These are phyloP conservation scores for Termitomyces sp. DNA, from an alignment of 768 basidiomycete genomes.

Conservation along the genomic window DNA sequence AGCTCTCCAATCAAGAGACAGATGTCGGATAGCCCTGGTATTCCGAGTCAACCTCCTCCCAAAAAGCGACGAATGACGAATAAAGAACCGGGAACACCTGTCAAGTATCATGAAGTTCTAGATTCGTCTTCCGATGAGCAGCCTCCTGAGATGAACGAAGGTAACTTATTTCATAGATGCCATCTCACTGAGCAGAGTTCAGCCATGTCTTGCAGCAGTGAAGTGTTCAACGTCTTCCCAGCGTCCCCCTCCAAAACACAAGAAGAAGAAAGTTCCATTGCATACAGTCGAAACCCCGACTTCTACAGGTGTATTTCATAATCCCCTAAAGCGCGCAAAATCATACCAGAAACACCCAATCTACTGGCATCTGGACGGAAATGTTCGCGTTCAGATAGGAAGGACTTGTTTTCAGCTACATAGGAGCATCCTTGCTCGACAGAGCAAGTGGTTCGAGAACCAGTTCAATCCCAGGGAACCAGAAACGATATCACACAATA, in stretches of 20 bases:
- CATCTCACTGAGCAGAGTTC: too few species aligned
- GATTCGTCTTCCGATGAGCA: slow-evolving; percentile 1
- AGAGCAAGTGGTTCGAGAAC: slow-evolving; percentile 14
- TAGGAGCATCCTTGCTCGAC: slow-evolving; percentile 13
- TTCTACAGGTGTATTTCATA: not conserved
- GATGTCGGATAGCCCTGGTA: not conserved
- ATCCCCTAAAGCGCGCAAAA: not conserved
- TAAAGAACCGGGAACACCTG: not conserved
- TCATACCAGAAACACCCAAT: slow-evolving; percentile 3
- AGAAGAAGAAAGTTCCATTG: not conserved
- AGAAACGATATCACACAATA: not conserved
- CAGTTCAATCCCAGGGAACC: slow-evolving; percentile 6
- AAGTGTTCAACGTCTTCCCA: not conserved
- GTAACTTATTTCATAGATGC: not conserved
- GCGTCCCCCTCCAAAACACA: not conserved
- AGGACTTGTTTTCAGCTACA: slow-evolving; percentile 13
- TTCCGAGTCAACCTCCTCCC: not conserved
- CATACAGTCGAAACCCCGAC: not conserved
- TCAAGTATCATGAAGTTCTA: not conserved
- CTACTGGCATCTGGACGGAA: slow-evolving; percentile 16
- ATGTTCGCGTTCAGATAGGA: slow-evolving; percentile 9
- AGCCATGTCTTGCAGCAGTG: not conserved
- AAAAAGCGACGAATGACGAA: not conserved
- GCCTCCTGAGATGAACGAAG: not conserved
- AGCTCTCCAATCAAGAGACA: not conserved